These are phyloP conservation scores for Hirschioporus abietinus DNA, from an alignment of 768 basidiomycete species.

Conservation along the genomic window DNA sequence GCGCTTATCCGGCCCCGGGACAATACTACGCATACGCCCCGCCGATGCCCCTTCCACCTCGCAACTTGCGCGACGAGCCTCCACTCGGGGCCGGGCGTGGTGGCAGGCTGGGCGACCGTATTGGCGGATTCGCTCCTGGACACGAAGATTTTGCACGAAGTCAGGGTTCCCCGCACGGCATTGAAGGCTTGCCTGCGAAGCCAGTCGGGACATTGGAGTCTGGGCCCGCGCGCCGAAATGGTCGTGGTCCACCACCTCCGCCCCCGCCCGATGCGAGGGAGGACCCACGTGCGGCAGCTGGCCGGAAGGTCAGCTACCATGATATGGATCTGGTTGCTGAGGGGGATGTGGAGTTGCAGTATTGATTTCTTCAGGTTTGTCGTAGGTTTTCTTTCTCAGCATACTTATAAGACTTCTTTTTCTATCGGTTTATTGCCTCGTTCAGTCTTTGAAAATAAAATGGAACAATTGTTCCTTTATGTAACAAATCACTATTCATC, in stretches of 20 bases:
- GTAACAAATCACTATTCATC: neutral
- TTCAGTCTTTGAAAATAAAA: neutral
- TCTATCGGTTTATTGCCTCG: neutral
- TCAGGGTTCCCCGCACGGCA: constrained; percentile 48
- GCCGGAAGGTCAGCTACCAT: constrained; percentile 87
- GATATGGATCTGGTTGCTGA: constrained; percentile 94
- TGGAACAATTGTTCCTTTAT: neutral
- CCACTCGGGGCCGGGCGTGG: constrained; percentile 28
- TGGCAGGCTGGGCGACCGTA: constrained; percentile 71
- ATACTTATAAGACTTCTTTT: neutral
- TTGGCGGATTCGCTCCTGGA: constrained; percentile 67
- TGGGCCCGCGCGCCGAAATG: constrained; percentile 32
- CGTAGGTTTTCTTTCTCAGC: neutral
- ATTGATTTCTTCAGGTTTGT: constrained; percentile 18
- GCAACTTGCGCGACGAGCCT: constrained; percentile 38
- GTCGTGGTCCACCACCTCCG: constrained; percentile 58
- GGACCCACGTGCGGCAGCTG: constrained; percentile 86
- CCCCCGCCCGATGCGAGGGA: constrained; percentile 87
- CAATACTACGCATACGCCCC: constrained; percentile 34
- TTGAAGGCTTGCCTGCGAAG: constrained; percentile 76
- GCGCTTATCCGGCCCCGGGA: constrained; percentile 19
- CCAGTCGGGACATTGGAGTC: constrained; percentile 48
- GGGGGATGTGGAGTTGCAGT: constrained; percentile 58
- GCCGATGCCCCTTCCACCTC: constrained; percentile 29
- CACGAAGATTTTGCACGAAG: constrained; percentile 34